Conservation (phyloP, 306 rosid genomes). For the Oxytropis ochrocephala region DNA sequence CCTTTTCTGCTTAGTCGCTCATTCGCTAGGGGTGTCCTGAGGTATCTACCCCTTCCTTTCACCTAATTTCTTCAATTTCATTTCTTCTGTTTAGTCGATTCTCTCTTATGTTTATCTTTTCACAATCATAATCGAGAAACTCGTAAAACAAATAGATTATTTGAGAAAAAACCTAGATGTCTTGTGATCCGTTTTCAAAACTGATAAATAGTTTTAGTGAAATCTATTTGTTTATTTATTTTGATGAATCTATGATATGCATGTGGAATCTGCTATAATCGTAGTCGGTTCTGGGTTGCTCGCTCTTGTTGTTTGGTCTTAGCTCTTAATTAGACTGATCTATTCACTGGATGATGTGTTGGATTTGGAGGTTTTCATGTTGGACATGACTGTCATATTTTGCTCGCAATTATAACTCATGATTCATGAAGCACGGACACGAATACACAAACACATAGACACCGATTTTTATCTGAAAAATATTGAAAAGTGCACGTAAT, state of each 20-base stretch:
- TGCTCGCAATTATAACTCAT: background rate
- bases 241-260: background rate
- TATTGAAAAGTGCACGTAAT: too few relatives aligned
- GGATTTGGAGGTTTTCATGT: background rate
- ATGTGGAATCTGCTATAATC: background rate
- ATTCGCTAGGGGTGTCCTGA: constrained; percentile 37
- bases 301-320: background rate
- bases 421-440: too few relatives aligned
- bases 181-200: background rate
- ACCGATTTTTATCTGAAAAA: too few relatives aligned
- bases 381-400: background rate
- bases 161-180: background rate
- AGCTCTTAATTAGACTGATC: background rate
- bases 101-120: background rate
- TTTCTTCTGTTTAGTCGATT: background rate
- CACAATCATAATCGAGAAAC: background rate
- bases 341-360: background rate
- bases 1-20: background rate
- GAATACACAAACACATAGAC: too few relatives aligned
- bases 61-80: background rate
- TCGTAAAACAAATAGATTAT: background rate
- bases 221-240: background rate
- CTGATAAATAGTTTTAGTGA: background rate
- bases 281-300: background rate
- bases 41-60: constrained; percentile 1